Conservation (phyloP, 1,139 yeast genomes). For the Geotrichum carabidarum region DNA sequence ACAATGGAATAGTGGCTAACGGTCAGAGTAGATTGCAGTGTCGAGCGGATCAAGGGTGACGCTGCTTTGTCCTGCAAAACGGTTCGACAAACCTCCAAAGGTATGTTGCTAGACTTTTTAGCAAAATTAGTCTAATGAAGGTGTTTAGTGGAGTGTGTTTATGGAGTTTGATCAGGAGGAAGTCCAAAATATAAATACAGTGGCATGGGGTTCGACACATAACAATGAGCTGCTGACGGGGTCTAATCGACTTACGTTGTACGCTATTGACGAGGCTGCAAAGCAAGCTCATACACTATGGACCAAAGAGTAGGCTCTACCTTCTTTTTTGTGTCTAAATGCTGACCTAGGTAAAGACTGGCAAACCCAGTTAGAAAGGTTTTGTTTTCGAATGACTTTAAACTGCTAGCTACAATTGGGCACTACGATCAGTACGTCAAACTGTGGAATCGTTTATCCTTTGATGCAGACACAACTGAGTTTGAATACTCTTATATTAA, state of each 20-base stretch:
- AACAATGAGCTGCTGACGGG: constrained; percentile 61
- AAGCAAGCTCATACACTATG: constrained; percentile 43
- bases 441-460: constrained; percentile 72
- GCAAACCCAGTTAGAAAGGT: constrained; percentile 53
- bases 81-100: constrained; percentile 28
- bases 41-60: constrained; percentile 36
- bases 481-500: constrained; percentile 68
- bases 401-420: constrained; percentile 55
- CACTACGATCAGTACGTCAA: constrained; percentile 62
- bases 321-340: neutral
- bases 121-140: constrained; percentile 20
- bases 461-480: constrained; percentile 58
- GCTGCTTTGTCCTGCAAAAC: constrained; percentile 27
- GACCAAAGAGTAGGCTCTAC: constrained; percentile 47
- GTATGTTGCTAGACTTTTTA: constrained; percentile 12
- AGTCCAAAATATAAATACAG: constrained; percentile 43
- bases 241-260: constrained; percentile 50
- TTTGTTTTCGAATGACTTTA: constrained; percentile 58
- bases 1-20: constrained; percentile 8
- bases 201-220: constrained; percentile 59
- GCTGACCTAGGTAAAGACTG: constrained; percentile 17
- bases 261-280: constrained; percentile 45
- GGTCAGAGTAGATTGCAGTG: constrained; percentile 43
- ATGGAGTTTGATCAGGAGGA: constrained; percentile 44
- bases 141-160: constrained; percentile 42